Conservation (phyloP, 2,329 filamentous ascomycete species). For the Aspergillus sp. region DNA sequence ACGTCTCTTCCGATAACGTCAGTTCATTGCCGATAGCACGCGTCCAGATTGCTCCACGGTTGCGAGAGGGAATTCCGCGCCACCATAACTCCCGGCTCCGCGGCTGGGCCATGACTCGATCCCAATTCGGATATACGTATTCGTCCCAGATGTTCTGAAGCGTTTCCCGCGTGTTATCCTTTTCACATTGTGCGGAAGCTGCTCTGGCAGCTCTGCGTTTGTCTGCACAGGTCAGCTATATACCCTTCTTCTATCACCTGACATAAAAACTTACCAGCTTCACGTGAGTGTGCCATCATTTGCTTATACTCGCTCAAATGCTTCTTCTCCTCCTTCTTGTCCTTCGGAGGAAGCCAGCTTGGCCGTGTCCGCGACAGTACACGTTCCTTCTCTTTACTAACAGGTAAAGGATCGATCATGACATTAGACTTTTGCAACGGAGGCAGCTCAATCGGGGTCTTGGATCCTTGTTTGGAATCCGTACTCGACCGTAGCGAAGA, state of each 20-base stretch:
- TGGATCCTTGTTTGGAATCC: conserved; percentile 31
- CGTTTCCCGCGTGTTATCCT: conserved; percentile 45
- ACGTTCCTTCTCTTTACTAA: conserved; percentile 59
- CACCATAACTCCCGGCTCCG: conserved; percentile 56
- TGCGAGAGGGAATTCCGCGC: conserved; percentile 52
- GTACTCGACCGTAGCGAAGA: conserved; percentile 28
- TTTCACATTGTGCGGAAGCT: conserved; percentile 41
- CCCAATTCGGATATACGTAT: conserved; percentile 53
- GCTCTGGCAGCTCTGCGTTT: conserved; percentile 43
- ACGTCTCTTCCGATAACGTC: conserved; percentile 47
- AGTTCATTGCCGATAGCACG: conserved; percentile 56
- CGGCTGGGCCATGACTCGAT: conserved; percentile 45
- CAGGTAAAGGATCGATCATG: conserved; percentile 58
- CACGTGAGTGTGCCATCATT: conserved; percentile 56
- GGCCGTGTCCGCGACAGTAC: conserved; percentile 59
- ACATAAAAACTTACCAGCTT: conserved; percentile 40
- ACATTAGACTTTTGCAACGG: conserved; percentile 55
- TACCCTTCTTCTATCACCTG: not conserved
- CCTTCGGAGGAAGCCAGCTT: conserved; percentile 59
- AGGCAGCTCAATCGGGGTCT: conserved; percentile 44
- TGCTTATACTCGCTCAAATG: conserved; percentile 67
- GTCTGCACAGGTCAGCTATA: conserved; percentile 26
- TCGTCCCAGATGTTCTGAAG: conserved; percentile 55
- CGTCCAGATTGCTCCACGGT: conserved; percentile 51
- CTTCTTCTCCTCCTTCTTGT: conserved; percentile 80